phyloP scores from a whole-genome alignment of 106 monocot species.

The Posidonia australis region DNA sequence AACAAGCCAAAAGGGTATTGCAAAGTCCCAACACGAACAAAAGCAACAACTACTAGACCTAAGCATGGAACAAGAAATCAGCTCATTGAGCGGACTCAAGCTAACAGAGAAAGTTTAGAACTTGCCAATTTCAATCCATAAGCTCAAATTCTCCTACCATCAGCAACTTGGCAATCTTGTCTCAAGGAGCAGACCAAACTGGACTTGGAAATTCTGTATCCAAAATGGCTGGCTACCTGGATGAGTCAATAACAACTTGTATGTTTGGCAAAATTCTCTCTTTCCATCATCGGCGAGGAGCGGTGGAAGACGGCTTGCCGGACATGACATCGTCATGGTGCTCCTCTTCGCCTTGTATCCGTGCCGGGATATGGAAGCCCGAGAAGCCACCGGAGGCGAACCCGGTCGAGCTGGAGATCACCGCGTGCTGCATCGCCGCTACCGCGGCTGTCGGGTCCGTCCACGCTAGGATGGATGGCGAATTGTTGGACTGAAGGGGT shows the following conservation, averaged over 20 bases:
- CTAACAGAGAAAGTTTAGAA: background rate
- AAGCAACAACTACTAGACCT: background rate
- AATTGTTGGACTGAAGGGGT: slow-evolving; percentile 99
- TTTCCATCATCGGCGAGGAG: slow-evolving; percentile 1
- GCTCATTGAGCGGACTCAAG: background rate
- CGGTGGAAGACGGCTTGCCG: slow-evolving; percentile 1
- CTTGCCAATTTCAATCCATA: background rate
- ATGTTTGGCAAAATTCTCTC: background rate
- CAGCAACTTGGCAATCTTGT: no score
- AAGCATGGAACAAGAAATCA: background rate
- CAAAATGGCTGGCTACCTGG: no score
- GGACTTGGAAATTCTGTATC: no score
- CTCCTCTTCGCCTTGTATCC: slow-evolving; percentile 82
- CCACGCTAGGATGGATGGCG: slow-evolving; percentile 50
- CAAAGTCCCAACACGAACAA: no score
- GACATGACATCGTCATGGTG: slow-evolving; percentile 6
- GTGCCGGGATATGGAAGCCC: slow-evolving; percentile 66
- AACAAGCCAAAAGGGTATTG: no score
- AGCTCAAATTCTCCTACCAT: no score
- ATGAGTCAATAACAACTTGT: no score
- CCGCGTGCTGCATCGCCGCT: slow-evolving; percentile 11
- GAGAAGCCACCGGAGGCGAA: slow-evolving; percentile 38
- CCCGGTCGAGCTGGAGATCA: slow-evolving; percentile 16
- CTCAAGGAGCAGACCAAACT: no score
- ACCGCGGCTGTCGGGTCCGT: slow-evolving; percentile 30